Evolutionary conservation across 192 early-diverging fungal species (phyloP).

Genomic region (Kappamyces sp.): DNA sequence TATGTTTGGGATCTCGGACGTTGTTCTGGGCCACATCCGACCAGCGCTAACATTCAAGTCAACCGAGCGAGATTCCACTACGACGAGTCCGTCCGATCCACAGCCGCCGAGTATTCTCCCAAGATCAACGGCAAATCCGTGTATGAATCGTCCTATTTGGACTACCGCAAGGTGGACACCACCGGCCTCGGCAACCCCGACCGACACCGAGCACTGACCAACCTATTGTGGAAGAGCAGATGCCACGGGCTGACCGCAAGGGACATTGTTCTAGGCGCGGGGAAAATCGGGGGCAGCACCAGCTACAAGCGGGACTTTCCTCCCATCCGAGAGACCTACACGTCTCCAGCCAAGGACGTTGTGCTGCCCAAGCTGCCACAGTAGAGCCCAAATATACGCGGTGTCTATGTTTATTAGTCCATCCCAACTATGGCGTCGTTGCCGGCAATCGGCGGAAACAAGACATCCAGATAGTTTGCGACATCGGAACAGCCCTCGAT

Average conservation of each 20-base stretch:
- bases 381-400: conserved; percentile 16
- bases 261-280: background rate
- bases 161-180: too few species aligned
- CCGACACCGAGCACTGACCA: conserved; percentile 13
- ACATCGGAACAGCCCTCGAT: too few species aligned
- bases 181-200: background rate
- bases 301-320: background rate
- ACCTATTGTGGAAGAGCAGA: conserved; percentile 6
- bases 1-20: background rate
- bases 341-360: background rate
- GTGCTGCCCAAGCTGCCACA: conserved; percentile 6
- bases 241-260: background rate
- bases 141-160: too few species aligned
- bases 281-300: background rate
- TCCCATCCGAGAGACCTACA: background rate
- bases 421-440: background rate
- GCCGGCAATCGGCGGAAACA: background rate
- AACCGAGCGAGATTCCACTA: background rate
- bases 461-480: too few species aligned
- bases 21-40: conserved; percentile 2
- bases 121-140: background rate
- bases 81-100: background rate
- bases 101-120: background rate
- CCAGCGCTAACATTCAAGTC: background rate
- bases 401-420: background rate